Base-by-base conservation (phyloP, 1,139 yeast species). In the Suhomyces bolitotheri region DNA sequence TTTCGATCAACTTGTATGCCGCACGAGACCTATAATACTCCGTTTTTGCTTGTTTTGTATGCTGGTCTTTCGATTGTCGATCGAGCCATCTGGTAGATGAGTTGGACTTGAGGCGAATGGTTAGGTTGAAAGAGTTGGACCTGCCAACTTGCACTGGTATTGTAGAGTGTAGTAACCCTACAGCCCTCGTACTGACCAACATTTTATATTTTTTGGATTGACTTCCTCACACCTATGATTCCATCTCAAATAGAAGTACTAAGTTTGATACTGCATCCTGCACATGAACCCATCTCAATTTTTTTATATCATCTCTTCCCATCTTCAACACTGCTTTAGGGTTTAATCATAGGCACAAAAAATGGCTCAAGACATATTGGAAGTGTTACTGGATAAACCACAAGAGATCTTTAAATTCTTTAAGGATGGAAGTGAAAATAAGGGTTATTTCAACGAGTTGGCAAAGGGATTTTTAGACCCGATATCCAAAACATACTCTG, bases 11-110 rank as follows among this genome's bases (percentile, higher is more conserved):
- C 54, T 92, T 92, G 64, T 78, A 90, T 0, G 97, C 97, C 0
- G 98, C 98, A 32, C 98, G 64, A 2, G 97, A 88, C 47, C 82
- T 73, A 47, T 76, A 77, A 40, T 84, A 76, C 33, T 74, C 71
- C 8, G 65, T 63, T 51, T 76, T 80, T 4, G 96, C 89, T 45
- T 80, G 80, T 36, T 74, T 69, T 3, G 88, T 71, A 56, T 70
- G 87, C 27, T 53, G 66, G 56, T 89, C 97, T 15, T 61, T 67
- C 23, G 63, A 58, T 44, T 85, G 94, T 38, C 97, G 72, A 22
- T 75, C 68, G 2, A 88, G 59, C 97, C 97, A 89, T 45, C 81
- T 63, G 22, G 64, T 65, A 0, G 94, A 84, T 1, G 84, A 77
- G n/a, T 69, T 50, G 1, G 72, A 54, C 31, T 51, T 53, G 22